Conservation (phyloP, 225 moss, liverwort and hornwort species). For the Bryoerythrophyllum caledonicum region DNA sequence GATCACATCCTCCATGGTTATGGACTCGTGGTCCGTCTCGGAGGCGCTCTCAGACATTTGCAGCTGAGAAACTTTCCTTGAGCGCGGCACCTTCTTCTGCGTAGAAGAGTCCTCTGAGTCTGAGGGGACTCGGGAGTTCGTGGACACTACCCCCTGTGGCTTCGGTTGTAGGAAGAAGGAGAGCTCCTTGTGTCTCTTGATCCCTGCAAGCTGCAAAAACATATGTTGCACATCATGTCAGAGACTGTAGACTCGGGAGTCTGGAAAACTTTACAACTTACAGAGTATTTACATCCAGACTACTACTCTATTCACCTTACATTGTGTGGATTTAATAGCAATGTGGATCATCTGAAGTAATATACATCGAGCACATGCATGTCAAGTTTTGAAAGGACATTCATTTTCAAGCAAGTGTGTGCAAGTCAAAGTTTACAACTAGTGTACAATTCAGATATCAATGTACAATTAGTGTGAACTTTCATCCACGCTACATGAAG, state of each 20-base stretch:
- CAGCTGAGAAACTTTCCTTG: constrained; percentile 63
- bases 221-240: background rate
- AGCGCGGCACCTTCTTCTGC: constrained; percentile 67
- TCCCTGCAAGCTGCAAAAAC: constrained; percentile 75
- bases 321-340: no score
- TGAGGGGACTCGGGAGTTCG: constrained; percentile 41
- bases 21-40: constrained; percentile 41
- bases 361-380: no score
- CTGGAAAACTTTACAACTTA: no score
- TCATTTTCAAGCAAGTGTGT: no score
- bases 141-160: constrained; percentile 48
- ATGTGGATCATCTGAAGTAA: no score
- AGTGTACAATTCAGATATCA: no score
- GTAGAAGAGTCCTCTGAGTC: constrained; percentile 86
- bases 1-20: constrained; percentile 40
- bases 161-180: constrained; percentile 83
- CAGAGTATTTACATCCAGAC: no score
- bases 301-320: no score
- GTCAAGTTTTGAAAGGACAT: no score
- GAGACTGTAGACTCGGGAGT: background rate
- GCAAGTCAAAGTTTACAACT: no score
- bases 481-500: no score
- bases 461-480: no score
- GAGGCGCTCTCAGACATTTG: constrained; percentile 50
- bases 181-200: constrained; percentile 77